These are phyloP conservation scores for Scytalidium lignicola DNA, from an alignment of 2,329 filamentous ascomycete species.

Conservation along the genomic window DNA sequence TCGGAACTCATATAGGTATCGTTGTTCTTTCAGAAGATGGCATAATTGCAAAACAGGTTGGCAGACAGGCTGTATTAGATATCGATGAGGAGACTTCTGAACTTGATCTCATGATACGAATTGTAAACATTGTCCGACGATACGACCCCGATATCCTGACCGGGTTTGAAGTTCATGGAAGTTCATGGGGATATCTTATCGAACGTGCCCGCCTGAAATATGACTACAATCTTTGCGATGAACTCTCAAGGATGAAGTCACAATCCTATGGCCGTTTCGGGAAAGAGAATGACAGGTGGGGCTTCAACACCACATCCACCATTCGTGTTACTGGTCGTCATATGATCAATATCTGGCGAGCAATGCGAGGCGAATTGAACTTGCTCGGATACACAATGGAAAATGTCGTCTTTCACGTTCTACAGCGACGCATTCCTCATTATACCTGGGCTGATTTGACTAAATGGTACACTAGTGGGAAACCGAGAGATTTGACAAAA, in stretches of 20 bases:
- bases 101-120: constrained; percentile 75
- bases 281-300: constrained; percentile 85
- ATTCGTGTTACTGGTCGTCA: constrained; percentile 91
- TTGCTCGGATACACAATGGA: constrained; percentile 94
- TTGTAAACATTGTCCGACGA: constrained; percentile 78
- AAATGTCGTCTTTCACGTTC: constrained; percentile 86
- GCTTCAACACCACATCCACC: constrained; percentile 88
- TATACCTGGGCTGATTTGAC: constrained; percentile 78
- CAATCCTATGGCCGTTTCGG: constrained; percentile 80
- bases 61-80: constrained; percentile 55
- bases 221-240: constrained; percentile 85
- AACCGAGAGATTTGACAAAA: constrained; percentile 64
- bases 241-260: constrained; percentile 82
- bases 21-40: constrained; percentile 64
- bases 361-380: constrained; percentile 89
- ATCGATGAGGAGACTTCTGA: constrained; percentile 74
- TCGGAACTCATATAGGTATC: constrained; percentile 61
- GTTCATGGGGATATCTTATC: constrained; percentile 93
- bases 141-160: constrained; percentile 90
- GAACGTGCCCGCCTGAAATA: constrained; percentile 83
- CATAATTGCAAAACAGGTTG: constrained; percentile 54
- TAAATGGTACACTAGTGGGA: constrained; percentile 70
- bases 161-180: constrained; percentile 89
- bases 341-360: constrained; percentile 95
- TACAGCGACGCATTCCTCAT: constrained; percentile 83